phyloP scores from a whole-genome alignment of 306 rosid genomes.

The Astragalus glycyphyllos region DNA sequence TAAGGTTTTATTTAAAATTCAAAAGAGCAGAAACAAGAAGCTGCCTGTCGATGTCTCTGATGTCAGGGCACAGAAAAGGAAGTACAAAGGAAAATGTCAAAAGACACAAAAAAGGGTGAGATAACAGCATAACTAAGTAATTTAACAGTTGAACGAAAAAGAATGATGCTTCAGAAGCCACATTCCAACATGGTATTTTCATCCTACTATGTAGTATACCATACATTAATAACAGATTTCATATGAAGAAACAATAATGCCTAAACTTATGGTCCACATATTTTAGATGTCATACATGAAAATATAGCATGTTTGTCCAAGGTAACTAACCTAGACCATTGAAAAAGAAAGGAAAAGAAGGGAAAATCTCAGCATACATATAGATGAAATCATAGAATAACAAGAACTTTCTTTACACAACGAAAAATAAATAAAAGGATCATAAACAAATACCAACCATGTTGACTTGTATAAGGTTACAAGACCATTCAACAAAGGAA shows the following conservation, averaged over 20 bases:
- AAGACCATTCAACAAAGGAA: constrained; percentile 28
- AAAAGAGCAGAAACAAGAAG: too few relatives aligned
- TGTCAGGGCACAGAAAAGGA: too few relatives aligned
- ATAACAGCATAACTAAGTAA: too few relatives aligned
- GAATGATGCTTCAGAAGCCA: too few relatives aligned
- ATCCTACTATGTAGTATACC: too few relatives aligned
- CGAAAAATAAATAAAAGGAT: background rate
- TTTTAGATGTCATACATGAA: constrained; percentile 3
- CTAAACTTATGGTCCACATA: background rate
- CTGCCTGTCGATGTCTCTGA: too few relatives aligned
- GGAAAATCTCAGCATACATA: constrained; percentile 1
- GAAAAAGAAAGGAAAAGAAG: background rate
- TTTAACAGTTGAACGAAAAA: too few relatives aligned
- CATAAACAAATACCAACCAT: background rate
- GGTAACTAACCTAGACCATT: constrained; percentile 3
- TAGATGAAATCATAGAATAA: background rate
- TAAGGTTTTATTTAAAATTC: too few relatives aligned
- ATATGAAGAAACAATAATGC: constrained; percentile 10
- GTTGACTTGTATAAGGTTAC: background rate
- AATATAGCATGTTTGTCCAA: background rate
- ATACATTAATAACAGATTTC: background rate
- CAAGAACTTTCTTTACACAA: background rate
- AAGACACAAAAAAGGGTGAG: too few relatives aligned
- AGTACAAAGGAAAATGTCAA: too few relatives aligned
- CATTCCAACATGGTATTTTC: too few relatives aligned